Evolutionary conservation across 805 yeast species (phyloP).

Genomic region (Jamesozyma spencerorum): DNA sequence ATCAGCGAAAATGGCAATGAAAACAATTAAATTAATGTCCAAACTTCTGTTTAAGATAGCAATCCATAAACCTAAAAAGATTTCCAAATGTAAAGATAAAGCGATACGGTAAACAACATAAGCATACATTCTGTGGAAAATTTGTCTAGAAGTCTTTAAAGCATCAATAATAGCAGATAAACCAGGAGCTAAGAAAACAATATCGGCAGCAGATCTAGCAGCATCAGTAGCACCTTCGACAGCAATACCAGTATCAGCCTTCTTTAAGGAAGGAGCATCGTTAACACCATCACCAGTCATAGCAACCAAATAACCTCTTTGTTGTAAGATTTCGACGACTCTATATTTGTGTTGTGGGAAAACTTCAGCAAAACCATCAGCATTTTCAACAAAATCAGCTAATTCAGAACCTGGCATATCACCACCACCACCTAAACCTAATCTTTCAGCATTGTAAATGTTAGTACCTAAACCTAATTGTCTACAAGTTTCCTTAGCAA

Average conservation of each 20-base stretch:
- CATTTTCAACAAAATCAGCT: slow-evolving; percentile 95
- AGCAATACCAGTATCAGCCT: slow-evolving; percentile 95
- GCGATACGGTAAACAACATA: slow-evolving; percentile 98
- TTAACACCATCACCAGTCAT: slow-evolving; percentile 99
- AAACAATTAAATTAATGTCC: slow-evolving; percentile 85
- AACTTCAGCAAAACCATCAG: slow-evolving; percentile 97
- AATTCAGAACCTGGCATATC: slow-evolving; percentile 95
- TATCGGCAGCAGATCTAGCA: slow-evolving; percentile 95
- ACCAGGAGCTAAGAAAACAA: slow-evolving; percentile 93
- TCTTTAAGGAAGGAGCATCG: slow-evolving; percentile 96
- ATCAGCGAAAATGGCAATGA: slow-evolving; percentile 95
- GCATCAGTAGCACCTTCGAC: slow-evolving; percentile 98
- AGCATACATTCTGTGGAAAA: slow-evolving; percentile 98
- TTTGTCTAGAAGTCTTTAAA: slow-evolving; percentile 88
- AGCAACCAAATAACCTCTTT: slow-evolving; percentile 95
- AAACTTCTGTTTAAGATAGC: slow-evolving; percentile 81
- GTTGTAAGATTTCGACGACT: slow-evolving; percentile 90
- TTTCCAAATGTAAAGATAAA: slow-evolving; percentile 85
- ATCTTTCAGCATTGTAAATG: slow-evolving; percentile 93
- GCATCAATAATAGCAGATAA: slow-evolving; percentile 91
- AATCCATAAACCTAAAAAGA: slow-evolving; percentile 94
- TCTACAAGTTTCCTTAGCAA: slow-evolving; percentile 96
- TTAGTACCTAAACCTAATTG: slow-evolving; percentile 94
- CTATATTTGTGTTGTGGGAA: slow-evolving; percentile 97
- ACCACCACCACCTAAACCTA: slow-evolving; percentile 93